These are phyloP conservation scores for Penicillium tannophilum DNA, from an alignment of 495 filamentous ascomycete species.

Conservation along the genomic window DNA sequence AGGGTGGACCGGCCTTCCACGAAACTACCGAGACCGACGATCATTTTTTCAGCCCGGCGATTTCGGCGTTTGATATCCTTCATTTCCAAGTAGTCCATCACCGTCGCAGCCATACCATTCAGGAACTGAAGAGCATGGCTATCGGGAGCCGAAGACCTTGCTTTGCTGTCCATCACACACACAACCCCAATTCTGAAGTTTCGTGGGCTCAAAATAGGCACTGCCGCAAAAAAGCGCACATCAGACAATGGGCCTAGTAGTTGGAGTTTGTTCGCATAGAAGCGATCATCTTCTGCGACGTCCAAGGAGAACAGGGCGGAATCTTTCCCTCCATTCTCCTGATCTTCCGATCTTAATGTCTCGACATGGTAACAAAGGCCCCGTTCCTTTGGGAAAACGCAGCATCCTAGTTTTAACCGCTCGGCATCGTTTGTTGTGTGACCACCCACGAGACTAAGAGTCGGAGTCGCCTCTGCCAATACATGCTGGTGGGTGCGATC, in stretches of 20 bases:
- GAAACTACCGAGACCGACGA: slow-evolving; percentile 35
- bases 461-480: slow-evolving; percentile 59
- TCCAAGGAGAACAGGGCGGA: slow-evolving; percentile 16
- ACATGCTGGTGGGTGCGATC: slow-evolving; percentile 57
- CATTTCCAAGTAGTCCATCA: slow-evolving; percentile 32
- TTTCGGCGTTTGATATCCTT: slow-evolving; percentile 12
- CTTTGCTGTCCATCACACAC: slow-evolving; percentile 55
- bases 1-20: slow-evolving; percentile 32
- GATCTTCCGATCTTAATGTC: not conserved
- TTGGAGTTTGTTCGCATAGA: not conserved
- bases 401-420: slow-evolving; percentile 41
- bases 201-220: slow-evolving; percentile 58
- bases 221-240: slow-evolving; percentile 59
- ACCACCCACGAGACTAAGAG: slow-evolving; percentile 37
- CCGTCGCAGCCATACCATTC: slow-evolving; percentile 33
- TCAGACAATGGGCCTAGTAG: not conserved
- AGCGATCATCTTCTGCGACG: slow-evolving; percentile 25
- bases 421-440: slow-evolving; percentile 26
- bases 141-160: slow-evolving; percentile 25
- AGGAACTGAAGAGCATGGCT: slow-evolving; percentile 28
- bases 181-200: slow-evolving; percentile 64
- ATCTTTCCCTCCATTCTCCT: not conserved
- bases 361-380: slow-evolving; percentile 49
- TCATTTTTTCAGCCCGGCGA: slow-evolving; percentile 29
- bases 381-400: slow-evolving; percentile 41